Base-by-base conservation (phyloP, 208 protist species). In the Giardia duodenalis region DNA sequence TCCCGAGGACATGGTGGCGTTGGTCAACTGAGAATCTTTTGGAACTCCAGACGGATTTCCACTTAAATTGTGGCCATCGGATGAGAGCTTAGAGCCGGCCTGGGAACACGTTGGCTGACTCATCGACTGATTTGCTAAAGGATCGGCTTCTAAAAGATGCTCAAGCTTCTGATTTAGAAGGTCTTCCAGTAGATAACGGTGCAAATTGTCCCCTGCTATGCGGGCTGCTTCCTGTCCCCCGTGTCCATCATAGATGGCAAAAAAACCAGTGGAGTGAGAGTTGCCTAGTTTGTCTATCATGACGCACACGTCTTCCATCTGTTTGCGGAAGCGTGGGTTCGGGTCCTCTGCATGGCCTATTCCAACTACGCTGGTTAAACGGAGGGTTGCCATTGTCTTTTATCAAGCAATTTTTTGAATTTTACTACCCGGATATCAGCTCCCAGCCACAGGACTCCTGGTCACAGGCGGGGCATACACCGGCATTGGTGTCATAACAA, bases 211-310 rank as follows among this genome's bases (percentile, higher is more conserved):
- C 0, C 46, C 92, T 47, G 86, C 92, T 39, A 45, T 89, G 3
- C 67, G 87, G 39, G 92, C 2, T 0, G 46, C 87, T 22, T 47
- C 42, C 0, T 2, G 47, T 0, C 92, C 92, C 42, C 46, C 44
- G 46, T 93, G 92, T 46, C 92, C 92, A 87, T 93, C 92, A 93
- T 86, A 93, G 0, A 93, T 47, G 39, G 87, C 92, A 47, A 44
- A 92, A 0, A 67, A 93, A 47, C 92, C 90, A 3, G 30, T 42
- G 0, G 1, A 2, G 30, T 44, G 90, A 39, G 1, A 10, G n/a
- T 87, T 87, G 19, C 67, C 67, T 10, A 92, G 86, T 19, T 42
- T 2, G 86, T 92, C 90, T n/a, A 87, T 46, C 67, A 92, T 87
- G 46, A 92, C 44, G 2, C 22, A 44, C 44, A 47, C 67, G 86